Evolutionary conservation across 2,329 filamentous ascomycete genomes (phyloP).

Genomic region (Aspergillus nomiae): DNA sequence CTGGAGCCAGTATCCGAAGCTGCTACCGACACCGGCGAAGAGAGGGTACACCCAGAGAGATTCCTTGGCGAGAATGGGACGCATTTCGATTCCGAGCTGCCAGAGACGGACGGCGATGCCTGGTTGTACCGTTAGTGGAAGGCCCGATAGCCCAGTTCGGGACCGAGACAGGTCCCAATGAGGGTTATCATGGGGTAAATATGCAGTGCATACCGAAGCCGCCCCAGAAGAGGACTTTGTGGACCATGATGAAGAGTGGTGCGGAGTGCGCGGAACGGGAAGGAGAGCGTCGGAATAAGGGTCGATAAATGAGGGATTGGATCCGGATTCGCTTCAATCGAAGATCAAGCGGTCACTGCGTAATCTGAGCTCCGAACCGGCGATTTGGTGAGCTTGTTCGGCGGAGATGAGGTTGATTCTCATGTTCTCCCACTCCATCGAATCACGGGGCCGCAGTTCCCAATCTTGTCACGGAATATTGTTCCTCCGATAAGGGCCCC

Average conservation of each 20-base stretch:
- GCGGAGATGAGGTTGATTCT: conserved; percentile 24
- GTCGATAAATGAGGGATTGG: background rate
- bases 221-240: conserved; percentile 57
- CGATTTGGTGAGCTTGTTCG: conserved; percentile 32
- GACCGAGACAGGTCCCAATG: background rate
- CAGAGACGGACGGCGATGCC: conserved; percentile 89
- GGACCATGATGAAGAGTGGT: conserved; percentile 42
- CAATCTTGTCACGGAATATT: conserved; percentile 27
- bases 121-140: conserved; percentile 40
- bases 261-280: conserved; percentile 22
- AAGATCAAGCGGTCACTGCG: background rate
- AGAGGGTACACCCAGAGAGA: conserved; percentile 90
- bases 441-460: conserved; percentile 40
- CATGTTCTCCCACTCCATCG: conserved; percentile 20
- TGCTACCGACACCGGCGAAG: conserved; percentile 81
- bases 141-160: background rate
- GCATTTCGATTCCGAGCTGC: conserved; percentile 99
- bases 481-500: conserved; percentile 11
- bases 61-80: conserved; percentile 82
- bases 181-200: background rate
- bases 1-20: conserved; percentile 96
- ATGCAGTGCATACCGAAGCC: conserved; percentile 74
- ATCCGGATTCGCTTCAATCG: background rate
- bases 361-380: conserved; percentile 20
- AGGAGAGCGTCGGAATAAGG: background rate